These are phyloP conservation scores for Teunomyces tritomae DNA, from an alignment of 805 yeast species.

Conservation along the genomic window DNA sequence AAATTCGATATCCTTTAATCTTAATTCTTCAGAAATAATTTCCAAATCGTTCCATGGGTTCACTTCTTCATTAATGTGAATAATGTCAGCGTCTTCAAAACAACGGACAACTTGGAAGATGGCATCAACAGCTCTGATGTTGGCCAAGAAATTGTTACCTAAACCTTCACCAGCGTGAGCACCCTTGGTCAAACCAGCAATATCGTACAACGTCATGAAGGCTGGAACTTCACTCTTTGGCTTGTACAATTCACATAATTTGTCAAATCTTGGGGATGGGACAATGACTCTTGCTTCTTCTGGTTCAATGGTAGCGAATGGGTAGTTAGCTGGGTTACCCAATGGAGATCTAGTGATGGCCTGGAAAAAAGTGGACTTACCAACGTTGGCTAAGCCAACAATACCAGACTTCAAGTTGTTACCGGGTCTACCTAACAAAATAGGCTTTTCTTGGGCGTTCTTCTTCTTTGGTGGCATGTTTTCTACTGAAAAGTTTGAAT, in stretches of 20 bases:
- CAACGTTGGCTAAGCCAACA: conserved; percentile 94
- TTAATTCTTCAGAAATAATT: conserved; percentile 85
- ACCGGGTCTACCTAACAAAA: conserved; percentile 78
- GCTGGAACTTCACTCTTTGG: conserved; percentile 92
- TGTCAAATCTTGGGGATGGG: conserved; percentile 85
- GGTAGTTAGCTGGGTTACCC: conserved; percentile 97
- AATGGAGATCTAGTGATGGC: conserved; percentile 90
- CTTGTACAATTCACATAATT: conserved; percentile 66
- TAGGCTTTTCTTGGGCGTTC: conserved; percentile 61
- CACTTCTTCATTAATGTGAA: conserved; percentile 91
- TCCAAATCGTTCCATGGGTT: conserved; percentile 93
- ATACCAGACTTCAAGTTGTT: conserved; percentile 60
- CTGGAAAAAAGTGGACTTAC: conserved; percentile 96
- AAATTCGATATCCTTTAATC: conserved; percentile 95
- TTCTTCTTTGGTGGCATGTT: conserved; percentile 76
- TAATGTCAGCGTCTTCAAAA: conserved; percentile 96
- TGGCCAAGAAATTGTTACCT: conserved; percentile 95
- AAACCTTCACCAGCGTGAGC: conserved; percentile 96
- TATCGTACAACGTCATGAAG: conserved; percentile 87
- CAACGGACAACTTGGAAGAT: conserved; percentile 96
- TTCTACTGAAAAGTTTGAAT: background rate
- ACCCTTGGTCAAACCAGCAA: conserved; percentile 97
- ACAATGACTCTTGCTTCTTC: conserved; percentile 96
- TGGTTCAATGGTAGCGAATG: conserved; percentile 97
- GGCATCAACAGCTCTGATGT: conserved; percentile 97